Base-by-base conservation (phyloP, 2,329 filamentous ascomycete species). In the Fusarium cyanostomum region DNA sequence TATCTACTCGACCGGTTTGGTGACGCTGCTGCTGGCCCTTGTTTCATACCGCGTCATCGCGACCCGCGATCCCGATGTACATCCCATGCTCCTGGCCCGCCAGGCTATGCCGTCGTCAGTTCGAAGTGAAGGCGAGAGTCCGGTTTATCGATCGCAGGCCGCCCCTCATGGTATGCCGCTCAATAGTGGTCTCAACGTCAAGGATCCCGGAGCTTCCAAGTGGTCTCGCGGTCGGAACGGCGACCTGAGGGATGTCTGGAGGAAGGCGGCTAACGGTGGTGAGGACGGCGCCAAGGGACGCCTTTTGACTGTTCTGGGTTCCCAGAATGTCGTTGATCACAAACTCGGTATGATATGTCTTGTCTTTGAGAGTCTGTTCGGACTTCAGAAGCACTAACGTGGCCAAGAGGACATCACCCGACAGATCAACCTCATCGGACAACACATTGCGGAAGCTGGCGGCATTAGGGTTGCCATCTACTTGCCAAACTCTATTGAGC, bases 241-340 rank as follows among this genome's bases (percentile, higher is more conserved):
- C 39, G 94, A 99, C 71, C 80, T 99, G 65, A 86, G 94, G 52
- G 94, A 99, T 77, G 83, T 99, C 54, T 99, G 95, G 95, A 87
- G 89, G 63, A 85, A 86, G 71, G 90, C 88, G 37, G 82, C 89
- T 9, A 82, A 82, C 52, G 92, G 74, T 30, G 85, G 88, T 53
- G 86, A 88, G 31, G 85, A 89, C 41, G 89, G 88, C 28, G 85
- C 85, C 35, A 88, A 87, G 64, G 91, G 91, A 58, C 88, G 87
- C 70, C 84, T 97, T 59, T 80, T 92, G 74, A 96, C 92, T 2
- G 89, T 96, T 24, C 81, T 92, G 52, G 95, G 94, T 57, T 89
- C 85, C 56, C 86, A 92, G 71, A 87, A 89, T 62, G 82, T 93
- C 4, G 76, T 90, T 24, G 91, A 96, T 71, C 90, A 95, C 75